Percentiles rank a stretch among this genome's conserved stretches.
phyloP scores from a whole-genome alignment of 495 filamentous ascomycete genomes.

The Neurospora sp. region DNA sequence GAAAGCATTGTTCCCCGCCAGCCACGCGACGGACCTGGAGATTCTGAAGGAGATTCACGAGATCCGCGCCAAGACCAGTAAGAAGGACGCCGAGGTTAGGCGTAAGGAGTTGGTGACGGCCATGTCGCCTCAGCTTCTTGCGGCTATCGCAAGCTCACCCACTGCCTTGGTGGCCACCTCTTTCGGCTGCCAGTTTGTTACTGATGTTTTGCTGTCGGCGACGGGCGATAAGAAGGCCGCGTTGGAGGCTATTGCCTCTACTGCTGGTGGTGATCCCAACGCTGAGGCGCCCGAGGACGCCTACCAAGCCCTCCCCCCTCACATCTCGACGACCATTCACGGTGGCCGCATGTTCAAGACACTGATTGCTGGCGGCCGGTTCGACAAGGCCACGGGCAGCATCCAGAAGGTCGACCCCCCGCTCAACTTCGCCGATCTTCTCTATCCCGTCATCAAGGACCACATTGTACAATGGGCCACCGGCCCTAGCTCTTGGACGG shows the following conservation, averaged over 20 bases:
- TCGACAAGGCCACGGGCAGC: conserved; percentile 57
- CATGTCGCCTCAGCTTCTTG: conserved; percentile 56
- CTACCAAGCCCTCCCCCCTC: conserved; percentile 28
- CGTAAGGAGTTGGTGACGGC: conserved; percentile 65
- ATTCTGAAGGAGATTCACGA: conserved; percentile 65
- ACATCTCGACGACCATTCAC: conserved; percentile 49
- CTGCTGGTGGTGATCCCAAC: conserved; percentile 54
- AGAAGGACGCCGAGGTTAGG: conserved; percentile 73
- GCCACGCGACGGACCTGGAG: conserved; percentile 48
- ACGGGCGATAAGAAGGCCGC: conserved; percentile 62
- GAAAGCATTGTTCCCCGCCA: conserved; percentile 55
- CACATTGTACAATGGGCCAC: conserved; percentile 79
- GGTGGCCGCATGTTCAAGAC: conserved; percentile 84
- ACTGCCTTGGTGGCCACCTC: conserved; percentile 56
- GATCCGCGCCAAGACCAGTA: conserved; percentile 69
- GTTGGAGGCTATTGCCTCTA: conserved; percentile 58
- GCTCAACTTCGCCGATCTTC: conserved; percentile 65
- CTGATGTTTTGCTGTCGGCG: conserved; percentile 70
- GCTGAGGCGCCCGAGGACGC: conserved; percentile 24
- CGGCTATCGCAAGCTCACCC: conserved; percentile 58
- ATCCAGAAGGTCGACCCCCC: conserved; percentile 61
- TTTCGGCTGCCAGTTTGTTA: conserved; percentile 79
- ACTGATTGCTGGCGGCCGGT: conserved; percentile 76
- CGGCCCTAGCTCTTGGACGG: conserved; percentile 69
- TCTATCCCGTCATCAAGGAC: conserved; percentile 68